Evolutionary conservation across 108 stramenopile species (phyloP), one percentile per base, ranked within the genome.

Genomic region (Ochromonas danica): DNA sequence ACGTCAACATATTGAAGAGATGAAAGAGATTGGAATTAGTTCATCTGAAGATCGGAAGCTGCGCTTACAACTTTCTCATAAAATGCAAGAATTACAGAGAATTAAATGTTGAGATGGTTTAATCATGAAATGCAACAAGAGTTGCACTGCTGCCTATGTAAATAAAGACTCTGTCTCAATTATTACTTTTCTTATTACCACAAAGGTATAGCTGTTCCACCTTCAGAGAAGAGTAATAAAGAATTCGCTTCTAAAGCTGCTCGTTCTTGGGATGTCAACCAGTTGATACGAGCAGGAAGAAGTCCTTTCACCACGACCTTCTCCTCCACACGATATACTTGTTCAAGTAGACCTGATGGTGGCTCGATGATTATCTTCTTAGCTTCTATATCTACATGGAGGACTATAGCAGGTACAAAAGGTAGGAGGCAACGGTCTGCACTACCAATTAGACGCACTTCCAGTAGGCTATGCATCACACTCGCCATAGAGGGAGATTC

Each of bases 1-100:
- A 27, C 25, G 31, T 42, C n/a, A 75, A 60, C 31, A 57, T 36
- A 14, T 75, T 6, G n/a, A 42, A 36, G 51, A 60, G 22, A 75
- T 75, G 72, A 6, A 36, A 57, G 10, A 36, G 3, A 39, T 75
- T 39, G 72, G 72, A 10, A 57, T 57, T 22, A n/a, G n/a, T n/a
- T n/a, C n/a, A n/a, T n/a, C n/a, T n/a, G n/a, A n/a, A n/a, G n/a
- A n/a, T n/a, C n/a, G n/a, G n/a, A n/a, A n/a, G n/a, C n/a, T n/a
- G n/a, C n/a, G n/a, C n/a, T n/a, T n/a, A n/a, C n/a, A n/a, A 17
- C 51, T 57, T 10, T 57, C 51, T 10, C 51, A 17, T 57, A 57
- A 57, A 57, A 22, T 57, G 22, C 17, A 57, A 10, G 51, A 57
- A 57, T 57, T 57, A n/a, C n/a, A n/a, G n/a, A n/a, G n/a, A n/a